Conservation (phyloP, 164 flowering plant species). For the Magnolia kwangsiensis region DNA sequence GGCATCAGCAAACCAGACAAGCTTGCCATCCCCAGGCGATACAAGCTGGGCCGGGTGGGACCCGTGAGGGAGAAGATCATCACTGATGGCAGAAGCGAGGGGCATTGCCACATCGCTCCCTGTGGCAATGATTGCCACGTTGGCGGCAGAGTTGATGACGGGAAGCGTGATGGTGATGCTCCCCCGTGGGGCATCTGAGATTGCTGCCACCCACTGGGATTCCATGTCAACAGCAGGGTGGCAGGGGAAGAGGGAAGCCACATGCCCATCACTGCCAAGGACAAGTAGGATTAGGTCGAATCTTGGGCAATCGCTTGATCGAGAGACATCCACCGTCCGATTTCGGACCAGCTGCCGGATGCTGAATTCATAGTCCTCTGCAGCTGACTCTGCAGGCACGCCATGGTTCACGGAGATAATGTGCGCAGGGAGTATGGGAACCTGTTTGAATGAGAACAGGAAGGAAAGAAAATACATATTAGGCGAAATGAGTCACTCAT, state of each 20-base stretch:
- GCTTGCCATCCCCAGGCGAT: conserved; percentile 18
- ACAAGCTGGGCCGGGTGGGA: conserved; percentile 26
- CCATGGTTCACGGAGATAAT: conserved; percentile 27
- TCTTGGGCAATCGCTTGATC: conserved; percentile 28
- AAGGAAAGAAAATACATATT: background rate
- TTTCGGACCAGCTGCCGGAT: conserved; percentile 39
- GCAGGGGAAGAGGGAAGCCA: conserved; percentile 27
- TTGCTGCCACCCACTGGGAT: conserved; percentile 27
- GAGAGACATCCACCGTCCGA: conserved; percentile 33
- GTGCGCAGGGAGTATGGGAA: conserved; percentile 30
- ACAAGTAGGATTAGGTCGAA: conserved; percentile 32
- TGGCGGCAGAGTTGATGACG: conserved; percentile 35
- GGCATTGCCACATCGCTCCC: conserved; percentile 18
- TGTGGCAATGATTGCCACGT: conserved; percentile 29
- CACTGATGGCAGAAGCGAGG: conserved; percentile 15
- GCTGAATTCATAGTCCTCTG: conserved; percentile 34
- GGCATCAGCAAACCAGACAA: conserved; percentile 35
- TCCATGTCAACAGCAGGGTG: conserved; percentile 18
- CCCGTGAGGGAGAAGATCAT: conserved; percentile 7
- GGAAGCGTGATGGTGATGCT: conserved; percentile 34
- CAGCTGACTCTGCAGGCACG: conserved; percentile 33
- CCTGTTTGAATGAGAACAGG: background rate
- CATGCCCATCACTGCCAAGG: conserved; percentile 27
- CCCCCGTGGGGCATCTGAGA: conserved; percentile 18
- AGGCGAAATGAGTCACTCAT: background rate